Evolutionary conservation across 202 grass and related monocot genomes (phyloP).

Genomic region (Brachypodium distachyon): DNA sequence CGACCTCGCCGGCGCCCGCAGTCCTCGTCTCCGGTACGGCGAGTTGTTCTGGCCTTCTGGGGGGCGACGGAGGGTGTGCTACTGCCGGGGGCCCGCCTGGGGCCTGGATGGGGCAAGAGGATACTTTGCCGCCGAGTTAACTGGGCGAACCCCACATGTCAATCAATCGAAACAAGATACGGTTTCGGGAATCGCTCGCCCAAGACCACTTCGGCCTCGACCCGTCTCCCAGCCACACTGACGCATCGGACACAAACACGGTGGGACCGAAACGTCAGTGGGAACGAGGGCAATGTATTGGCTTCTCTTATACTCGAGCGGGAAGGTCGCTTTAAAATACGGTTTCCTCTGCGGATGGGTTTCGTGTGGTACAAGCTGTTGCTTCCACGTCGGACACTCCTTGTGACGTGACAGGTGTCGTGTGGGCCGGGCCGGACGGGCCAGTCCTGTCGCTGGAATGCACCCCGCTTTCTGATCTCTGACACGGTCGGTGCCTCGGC

Average conservation of each 20-base stretch:
- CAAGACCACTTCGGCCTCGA: not conserved
- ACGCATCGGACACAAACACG: accelerated
- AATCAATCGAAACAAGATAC: not conserved
- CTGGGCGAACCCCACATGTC: not conserved
- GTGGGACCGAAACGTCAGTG: not conserved
- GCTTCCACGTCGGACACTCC: not conserved
- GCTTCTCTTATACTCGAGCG: not conserved
- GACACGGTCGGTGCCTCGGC: too few relatives aligned
- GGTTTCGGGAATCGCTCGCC: not conserved
- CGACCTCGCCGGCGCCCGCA: not conserved
- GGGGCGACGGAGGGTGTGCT: not conserved
- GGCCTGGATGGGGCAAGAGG: not conserved
- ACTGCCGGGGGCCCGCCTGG: slow-evolving; percentile 17
- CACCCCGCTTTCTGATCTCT: too few relatives aligned
- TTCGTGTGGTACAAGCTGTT: slow-evolving; percentile 8
- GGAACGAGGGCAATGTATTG: accelerated
- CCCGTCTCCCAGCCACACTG: not conserved
- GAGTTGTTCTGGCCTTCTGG: not conserved
- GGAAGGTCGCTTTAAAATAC: not conserved
- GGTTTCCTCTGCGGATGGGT: not conserved
- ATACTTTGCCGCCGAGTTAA: not conserved
- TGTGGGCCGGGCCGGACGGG: not conserved
- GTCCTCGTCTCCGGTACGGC: not conserved
- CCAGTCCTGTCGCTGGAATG: not conserved
- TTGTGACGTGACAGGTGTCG: not conserved